Base-by-base conservation (phyloP, 768 basidiomycete species). In the Tylopilus rubrobrunneus region DNA sequence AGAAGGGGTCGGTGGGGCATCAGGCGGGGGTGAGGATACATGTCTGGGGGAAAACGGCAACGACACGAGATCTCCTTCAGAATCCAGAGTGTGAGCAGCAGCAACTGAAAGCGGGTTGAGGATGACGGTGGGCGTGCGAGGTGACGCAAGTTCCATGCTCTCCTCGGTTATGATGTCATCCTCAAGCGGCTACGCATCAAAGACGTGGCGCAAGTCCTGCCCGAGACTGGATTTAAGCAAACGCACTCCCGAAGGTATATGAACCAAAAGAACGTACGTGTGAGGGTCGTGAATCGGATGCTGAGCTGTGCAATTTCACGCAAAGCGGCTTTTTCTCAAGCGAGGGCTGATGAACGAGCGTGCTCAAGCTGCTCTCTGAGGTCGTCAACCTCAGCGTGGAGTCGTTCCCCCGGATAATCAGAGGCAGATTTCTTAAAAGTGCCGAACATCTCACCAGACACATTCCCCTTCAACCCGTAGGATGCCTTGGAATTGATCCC, bases 141-240 rank as follows among this genome's bases (percentile, higher is more conserved):
- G 79, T 7, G 79, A 78, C 5, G 73, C 79, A 5, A 82, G 74
- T 44, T 80, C 79, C 80, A 82, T 80, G 6, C 75, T 76, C 49
- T 73, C 65, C 49, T 78, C 77, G 8, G 71, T 66, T 31, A 74
- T 70, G 15, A 70, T 58, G 11, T 61, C 59, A 10, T 56, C 66
- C 10, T 74, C 76, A 4, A 75, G 58, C 1, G 69, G 59, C 29
- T 64, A 61, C 5, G 57, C 45, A 31, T 55, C 49, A 19, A 56
- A 54, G 44, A 51, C 11, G 21, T 49, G 23, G 23, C 33, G 34
- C 42, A 45, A 46, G 43, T 45, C 59, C 58, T 63, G 19, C 12
- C 4, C 56, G 6, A 23, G 10, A 29, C 53, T 25, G 25, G 25
- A 25, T 1, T 3, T 21, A 42, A 48, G 19, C 9, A 7, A 5